Percentiles rank a stretch among this genome's conserved stretches.
phyloP scores from a whole-genome alignment of 2,329 filamentous ascomycete genomes.

The Onygenales sp. region DNA sequence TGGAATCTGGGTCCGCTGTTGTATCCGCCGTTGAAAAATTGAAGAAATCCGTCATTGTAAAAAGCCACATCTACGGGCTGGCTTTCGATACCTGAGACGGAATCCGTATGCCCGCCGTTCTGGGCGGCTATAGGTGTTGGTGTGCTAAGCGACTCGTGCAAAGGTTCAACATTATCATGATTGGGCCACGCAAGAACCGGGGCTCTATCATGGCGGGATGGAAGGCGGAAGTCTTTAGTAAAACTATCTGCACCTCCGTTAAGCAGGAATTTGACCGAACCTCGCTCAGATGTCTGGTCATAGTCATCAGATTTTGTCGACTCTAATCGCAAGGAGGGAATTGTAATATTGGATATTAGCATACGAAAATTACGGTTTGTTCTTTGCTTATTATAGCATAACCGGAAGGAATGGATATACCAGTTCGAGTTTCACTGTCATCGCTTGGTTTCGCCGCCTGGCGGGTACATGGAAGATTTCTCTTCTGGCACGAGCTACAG shows the following conservation, averaged over 20 bases:
- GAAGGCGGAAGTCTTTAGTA: constrained; percentile 35
- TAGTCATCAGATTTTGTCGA: constrained; percentile 19
- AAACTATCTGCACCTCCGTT: constrained; percentile 39
- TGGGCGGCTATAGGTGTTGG: constrained; percentile 12
- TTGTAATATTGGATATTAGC: not conserved
- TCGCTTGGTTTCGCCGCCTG: constrained; percentile 16
- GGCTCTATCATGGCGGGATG: constrained; percentile 29
- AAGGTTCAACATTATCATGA: constrained; percentile 6
- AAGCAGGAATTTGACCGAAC: constrained; percentile 38
- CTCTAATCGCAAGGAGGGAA: not conserved
- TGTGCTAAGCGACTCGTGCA: constrained; percentile 11
- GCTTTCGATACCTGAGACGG: constrained; percentile 9
- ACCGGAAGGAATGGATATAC: constrained; percentile 7
- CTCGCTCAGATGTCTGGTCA: constrained; percentile 29
- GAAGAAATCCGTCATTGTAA: constrained; percentile 28
- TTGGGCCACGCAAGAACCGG: constrained; percentile 29
- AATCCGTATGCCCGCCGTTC: not conserved
- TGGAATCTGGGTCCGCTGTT: constrained; percentile 17
- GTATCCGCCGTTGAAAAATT: constrained; percentile 30
- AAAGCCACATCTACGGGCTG: constrained; percentile 20
- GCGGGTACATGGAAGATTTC: constrained; percentile 32
- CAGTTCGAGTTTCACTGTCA: constrained; percentile 12
- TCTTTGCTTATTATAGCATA: not conserved
- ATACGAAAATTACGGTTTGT: not conserved
- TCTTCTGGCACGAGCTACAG: constrained; percentile 36